Conservation (phyloP, 768 basidiomycete species). For the Floccularia luteovirens region DNA sequence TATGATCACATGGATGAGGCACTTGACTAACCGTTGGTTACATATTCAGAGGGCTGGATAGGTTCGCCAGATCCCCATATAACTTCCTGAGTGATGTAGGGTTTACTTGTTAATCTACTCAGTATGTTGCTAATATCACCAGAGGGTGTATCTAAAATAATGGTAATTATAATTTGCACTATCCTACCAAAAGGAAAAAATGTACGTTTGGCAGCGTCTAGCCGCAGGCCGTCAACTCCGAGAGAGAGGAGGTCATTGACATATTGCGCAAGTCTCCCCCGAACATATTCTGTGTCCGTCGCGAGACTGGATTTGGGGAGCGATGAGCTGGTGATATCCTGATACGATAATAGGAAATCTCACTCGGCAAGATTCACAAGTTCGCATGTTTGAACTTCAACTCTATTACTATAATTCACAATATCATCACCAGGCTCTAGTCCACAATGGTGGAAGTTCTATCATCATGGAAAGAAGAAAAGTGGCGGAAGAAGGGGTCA, state of each 20-base stretch:
- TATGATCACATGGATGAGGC: neutral
- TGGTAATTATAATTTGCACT: neutral
- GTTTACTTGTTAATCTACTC: slow-evolving; percentile 26
- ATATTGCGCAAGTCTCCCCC: slow-evolving; percentile 42
- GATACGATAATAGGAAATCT: slow-evolving; percentile 9
- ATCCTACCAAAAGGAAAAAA: neutral
- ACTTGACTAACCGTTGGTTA: slow-evolving; percentile 21
- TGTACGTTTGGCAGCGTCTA: slow-evolving; percentile 62
- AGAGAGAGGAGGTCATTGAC: slow-evolving; percentile 54
- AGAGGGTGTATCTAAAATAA: slow-evolving; percentile 40
- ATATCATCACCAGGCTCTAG: slow-evolving; percentile 44
- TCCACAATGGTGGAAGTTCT: slow-evolving; percentile 42
- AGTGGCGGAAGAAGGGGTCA: no score
- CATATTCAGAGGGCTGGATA: slow-evolving; percentile 49
- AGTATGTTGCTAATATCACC: slow-evolving; percentile 49
- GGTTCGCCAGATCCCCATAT: slow-evolving; percentile 43
- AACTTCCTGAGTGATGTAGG: slow-evolving; percentile 62
- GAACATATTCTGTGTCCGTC: slow-evolving; percentile 56
- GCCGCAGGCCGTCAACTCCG: slow-evolving; percentile 52
- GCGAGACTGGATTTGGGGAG: slow-evolving; percentile 36
- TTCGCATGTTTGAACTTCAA: slow-evolving; percentile 54
- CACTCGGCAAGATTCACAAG: slow-evolving; percentile 46
- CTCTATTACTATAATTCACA: slow-evolving; percentile 41
- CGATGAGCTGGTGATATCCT: neutral
- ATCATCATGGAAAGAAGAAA: no score